Base-by-base conservation (phyloP, 768 basidiomycete genomes). In the Rubroboletus satanas region DNA sequence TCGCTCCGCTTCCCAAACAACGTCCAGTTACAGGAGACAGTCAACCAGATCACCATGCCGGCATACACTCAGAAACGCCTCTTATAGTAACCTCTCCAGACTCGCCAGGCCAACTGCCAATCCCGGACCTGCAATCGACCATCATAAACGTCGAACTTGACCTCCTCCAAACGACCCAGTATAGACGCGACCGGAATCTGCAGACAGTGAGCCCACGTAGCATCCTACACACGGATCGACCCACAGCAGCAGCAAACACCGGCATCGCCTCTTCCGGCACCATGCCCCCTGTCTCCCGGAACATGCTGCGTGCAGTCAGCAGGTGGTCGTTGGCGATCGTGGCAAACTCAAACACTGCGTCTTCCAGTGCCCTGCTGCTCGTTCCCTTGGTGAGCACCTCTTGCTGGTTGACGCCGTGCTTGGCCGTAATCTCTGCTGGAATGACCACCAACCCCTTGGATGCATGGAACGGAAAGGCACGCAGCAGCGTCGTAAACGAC, bases 331-430 rank as follows among this genome's bases (percentile, higher is more conserved):
- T 87, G 29, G 88, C 91, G 23, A 85, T 67, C 9, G 83, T 85
- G 33, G 92, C 91, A 70, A 93, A 84, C 63, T 92, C 89, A 64
- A 82, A 94, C 29, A 90, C 87, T 0, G 91, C 90, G 55, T 90
- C 85, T 46, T 83, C 83, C 15, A 93, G 74, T 2, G 83, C 87
- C 45, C 78, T 70, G 42, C 84, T 83, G 10, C 73, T 61, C 41
- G 57, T 62, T 5, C 84, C 83, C 32, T 73, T 72, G 42, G 83
- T 77, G 64, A 91, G 84, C 15, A 93, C 83, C 15, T 89, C 85
- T 66, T 94, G 90, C 68, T 92, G 90, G 57, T 75, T 81, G 18
- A 93, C 86, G 18, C 83, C 81, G 60, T 91, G 87, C 57, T 79
- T 85, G 39, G 88, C 85, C 14, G 89, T 90, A 52, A 93, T 80